These are phyloP conservation scores for Penicillium hordei DNA, from an alignment of 2,329 filamentous ascomycete genomes.

Conservation along the genomic window DNA sequence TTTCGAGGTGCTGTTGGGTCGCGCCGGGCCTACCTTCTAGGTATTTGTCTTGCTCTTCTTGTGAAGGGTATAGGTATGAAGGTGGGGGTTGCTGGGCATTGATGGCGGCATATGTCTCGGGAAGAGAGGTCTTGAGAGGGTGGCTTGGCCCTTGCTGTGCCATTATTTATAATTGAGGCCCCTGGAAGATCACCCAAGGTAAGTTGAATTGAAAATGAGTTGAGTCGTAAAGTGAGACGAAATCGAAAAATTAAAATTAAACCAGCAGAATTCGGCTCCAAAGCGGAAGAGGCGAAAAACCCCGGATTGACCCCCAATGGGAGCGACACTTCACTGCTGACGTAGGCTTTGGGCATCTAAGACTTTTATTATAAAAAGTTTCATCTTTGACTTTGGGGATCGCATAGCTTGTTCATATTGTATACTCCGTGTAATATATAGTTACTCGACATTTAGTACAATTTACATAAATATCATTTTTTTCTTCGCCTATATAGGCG, in stretches of 20 bases:
- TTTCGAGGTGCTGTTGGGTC: constrained; percentile 53
- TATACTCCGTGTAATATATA: not conserved
- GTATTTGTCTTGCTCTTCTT: constrained; percentile 27
- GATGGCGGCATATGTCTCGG: constrained; percentile 43
- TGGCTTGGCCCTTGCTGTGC: constrained; percentile 40
- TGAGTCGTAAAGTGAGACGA: not conserved
- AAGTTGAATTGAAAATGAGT: not conserved
- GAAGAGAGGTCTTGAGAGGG: constrained; percentile 61
- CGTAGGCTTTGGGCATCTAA: constrained; percentile 1
- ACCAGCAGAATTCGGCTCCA: constrained; percentile 1
- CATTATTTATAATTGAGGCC: constrained; percentile 13
- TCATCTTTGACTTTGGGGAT: not conserved
- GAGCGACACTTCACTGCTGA: constrained; percentile 2
- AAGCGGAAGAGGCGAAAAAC: constrained; percentile 6
- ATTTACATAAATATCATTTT: not conserved
- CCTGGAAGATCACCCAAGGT: not conserved
- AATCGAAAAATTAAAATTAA: not conserved
- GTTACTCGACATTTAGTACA: not conserved
- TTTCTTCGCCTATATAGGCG: not conserved
- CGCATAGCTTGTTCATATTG: not conserved
- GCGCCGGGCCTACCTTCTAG: constrained; percentile 39
- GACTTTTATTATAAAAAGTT: not conserved
- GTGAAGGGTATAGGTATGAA: constrained; percentile 26
- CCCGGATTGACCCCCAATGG: not conserved
- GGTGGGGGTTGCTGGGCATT: constrained; percentile 43